phyloP scores from a whole-genome alignment of 2,329 filamentous ascomycete species.

The Dactylellina leptospora region DNA sequence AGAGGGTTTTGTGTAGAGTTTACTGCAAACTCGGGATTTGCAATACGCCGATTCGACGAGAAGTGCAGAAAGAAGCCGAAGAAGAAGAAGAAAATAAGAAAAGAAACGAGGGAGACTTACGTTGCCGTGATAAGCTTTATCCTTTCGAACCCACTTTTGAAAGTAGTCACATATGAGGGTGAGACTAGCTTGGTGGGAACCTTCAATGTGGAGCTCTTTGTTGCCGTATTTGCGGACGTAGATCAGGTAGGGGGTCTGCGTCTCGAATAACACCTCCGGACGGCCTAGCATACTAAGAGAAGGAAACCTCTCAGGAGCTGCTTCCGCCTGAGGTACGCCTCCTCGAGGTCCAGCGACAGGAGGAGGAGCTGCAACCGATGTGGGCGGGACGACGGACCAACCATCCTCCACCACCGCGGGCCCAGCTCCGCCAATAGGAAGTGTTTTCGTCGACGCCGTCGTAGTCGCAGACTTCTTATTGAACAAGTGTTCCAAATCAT shows the following conservation, averaged over 20 bases:
- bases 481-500: conserved; percentile 47
- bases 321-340: conserved; percentile 8
- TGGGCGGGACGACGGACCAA: conserved; percentile 42
- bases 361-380: conserved; percentile 9
- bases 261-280: conserved; percentile 43
- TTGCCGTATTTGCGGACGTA: conserved; percentile 48
- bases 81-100: neutral
- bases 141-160: conserved; percentile 48
- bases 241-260: conserved; percentile 44
- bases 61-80: too few species aligned
- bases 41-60: conserved; percentile 4
- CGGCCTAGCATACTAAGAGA: conserved; percentile 19
- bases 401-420: conserved; percentile 28
- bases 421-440: conserved; percentile 40
- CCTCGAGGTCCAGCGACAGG: conserved; percentile 8
- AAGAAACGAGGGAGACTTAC: conserved; percentile 27
- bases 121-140: conserved; percentile 48
- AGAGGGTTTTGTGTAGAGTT: neutral
- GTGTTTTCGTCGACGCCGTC: conserved; percentile 12
- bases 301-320: conserved; percentile 35
- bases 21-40: neutral
- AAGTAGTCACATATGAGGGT: conserved; percentile 49
- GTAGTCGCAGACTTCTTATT: conserved; percentile 22
- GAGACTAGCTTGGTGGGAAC: conserved; percentile 48
- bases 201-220: conserved; percentile 50